Evolutionary conservation across 2,329 filamentous ascomycete species (phyloP), one percentile per base, ranked within the genome.

Genomic region (Paraphaeosphaeria minitans): DNA sequence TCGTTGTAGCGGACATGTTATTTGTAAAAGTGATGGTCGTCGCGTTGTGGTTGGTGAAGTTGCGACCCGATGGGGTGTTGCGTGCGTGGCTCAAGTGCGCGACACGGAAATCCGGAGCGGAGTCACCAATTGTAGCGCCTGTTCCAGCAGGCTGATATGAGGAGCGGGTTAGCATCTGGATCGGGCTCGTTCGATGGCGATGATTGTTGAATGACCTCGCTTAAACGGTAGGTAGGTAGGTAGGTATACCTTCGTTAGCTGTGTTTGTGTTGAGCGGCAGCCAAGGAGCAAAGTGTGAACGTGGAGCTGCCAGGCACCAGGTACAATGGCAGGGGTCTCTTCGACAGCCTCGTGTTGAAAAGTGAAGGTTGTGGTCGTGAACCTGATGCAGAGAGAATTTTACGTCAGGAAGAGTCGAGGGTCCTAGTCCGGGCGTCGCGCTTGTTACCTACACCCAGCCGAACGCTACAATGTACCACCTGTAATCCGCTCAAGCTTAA

Each of bases 1-100:
- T 59, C 29, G 48, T 53, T 4, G 62, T 33, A 37, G 59, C n/a
- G 16, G 46, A 45, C 13, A 10, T 16, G 49, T 10, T 27, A 8
- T 19, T 7, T 16, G n/a, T 9, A 10, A 35, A 21, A 14, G 12
- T 2, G 10, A n/a, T 8, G 22, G 13, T 12, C 9, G 41, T 37
- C 29, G 29, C 41, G n/a, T n/a, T 35, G 41, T 35, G 19, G 24
- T 53, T 45, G 27, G 19, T 53, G 51, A n/a, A 24, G 19, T 53
- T 41, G 29, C 14, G 27, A 29, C 27, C 19, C 35, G 19, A 39
- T 46, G 51, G 39, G 39, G 19, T 53, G 39, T 33, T 45, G 3
- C 13, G 24, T 29, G 19, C 22, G n/a, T 45, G 41, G 19, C n/a
- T 24, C n/a, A 21, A 45, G 29, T 27, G 39, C 35, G 29, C 50